Conservation (phyloP, 768 basidiomycete species). For the Multifurca ochricompacta region DNA sequence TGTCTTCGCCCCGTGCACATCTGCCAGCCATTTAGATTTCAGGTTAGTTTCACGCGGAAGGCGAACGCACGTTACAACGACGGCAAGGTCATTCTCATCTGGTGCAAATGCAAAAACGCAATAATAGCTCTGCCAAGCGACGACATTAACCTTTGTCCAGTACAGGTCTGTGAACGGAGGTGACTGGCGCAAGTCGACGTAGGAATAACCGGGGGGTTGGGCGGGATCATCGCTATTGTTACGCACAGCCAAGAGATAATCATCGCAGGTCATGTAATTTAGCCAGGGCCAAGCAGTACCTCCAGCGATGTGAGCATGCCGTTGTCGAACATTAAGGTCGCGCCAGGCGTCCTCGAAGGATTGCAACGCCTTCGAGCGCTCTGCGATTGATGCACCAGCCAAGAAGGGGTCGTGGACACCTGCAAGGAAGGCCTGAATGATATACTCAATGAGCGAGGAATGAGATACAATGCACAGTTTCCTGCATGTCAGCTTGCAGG, state of each 20-base stretch:
- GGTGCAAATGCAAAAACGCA: conserved; percentile 6
- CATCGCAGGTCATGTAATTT: background rate
- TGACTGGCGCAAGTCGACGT: conserved; percentile 1
- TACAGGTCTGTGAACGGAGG: background rate
- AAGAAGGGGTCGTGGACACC: conserved; percentile 2
- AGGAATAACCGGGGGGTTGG: conserved; percentile 4
- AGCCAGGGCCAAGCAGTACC: conserved; percentile 12
- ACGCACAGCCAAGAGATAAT: conserved; percentile 8
- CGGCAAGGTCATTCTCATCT: conserved; percentile 1
- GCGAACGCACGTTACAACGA: background rate
- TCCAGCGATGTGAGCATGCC: background rate
- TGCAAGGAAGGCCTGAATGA: background rate
- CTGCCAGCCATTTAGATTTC: background rate
- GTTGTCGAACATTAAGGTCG: conserved; percentile 1
- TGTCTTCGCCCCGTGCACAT: conserved; percentile 4
- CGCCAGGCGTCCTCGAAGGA: background rate
- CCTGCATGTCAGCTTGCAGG: conserved; percentile 2
- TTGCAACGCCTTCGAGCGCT: background rate
- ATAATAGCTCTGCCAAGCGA: background rate
- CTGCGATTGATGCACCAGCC: background rate
- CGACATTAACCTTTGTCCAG: background rate
- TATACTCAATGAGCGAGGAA: background rate
- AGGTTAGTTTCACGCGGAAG: background rate
- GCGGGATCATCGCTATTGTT: background rate
- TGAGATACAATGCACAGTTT: background rate